These are phyloP conservation scores for Colletotrichum viniferum DNA, from an alignment of 2,329 filamentous ascomycete species.

Conservation along the genomic window DNA sequence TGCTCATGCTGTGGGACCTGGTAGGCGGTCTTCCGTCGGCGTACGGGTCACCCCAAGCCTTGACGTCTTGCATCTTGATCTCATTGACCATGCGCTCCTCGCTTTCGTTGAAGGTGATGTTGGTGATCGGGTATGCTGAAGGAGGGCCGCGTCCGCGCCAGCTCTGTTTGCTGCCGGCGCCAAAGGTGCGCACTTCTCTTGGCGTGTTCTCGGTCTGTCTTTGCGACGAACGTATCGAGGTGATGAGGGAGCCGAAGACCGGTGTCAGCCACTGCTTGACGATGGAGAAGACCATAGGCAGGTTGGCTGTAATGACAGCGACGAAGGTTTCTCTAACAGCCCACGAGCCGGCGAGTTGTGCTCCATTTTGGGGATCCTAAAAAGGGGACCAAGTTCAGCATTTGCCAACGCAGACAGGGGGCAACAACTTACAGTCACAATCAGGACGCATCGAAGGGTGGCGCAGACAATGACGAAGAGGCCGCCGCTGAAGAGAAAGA, in stretches of 20 bases:
- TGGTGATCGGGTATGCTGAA: conserved; percentile 38
- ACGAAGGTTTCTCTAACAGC: conserved; percentile 43
- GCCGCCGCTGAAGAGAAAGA: conserved; percentile 36
- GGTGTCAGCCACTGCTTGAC: conserved; percentile 40
- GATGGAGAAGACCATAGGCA: conserved; percentile 46
- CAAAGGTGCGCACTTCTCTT: conserved; percentile 43
- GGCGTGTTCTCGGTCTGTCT: conserved; percentile 39
- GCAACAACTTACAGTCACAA: conserved; percentile 24
- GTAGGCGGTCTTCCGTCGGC: conserved; percentile 45
- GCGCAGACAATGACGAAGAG: conserved; percentile 39
- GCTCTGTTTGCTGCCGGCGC: conserved; percentile 36
- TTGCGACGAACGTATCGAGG: conserved; percentile 38
- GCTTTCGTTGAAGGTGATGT: conserved; percentile 41
- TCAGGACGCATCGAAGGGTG: conserved; percentile 36
- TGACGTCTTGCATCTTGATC: conserved; percentile 40
- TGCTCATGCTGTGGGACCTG: not conserved
- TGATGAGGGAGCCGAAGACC: conserved; percentile 34
- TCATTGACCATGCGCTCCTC: conserved; percentile 47
- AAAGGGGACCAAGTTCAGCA: not conserved
- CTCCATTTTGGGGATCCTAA: conserved; percentile 27
- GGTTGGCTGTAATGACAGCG: conserved; percentile 41
- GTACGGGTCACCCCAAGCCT: conserved; percentile 35
- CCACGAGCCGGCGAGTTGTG: conserved; percentile 27
- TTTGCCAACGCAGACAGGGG: not conserved
- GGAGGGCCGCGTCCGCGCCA: conserved; percentile 34